These are phyloP conservation scores for Syzygium syzygioides DNA, from an alignment of 441 rosid genomes.

Conservation along the genomic window DNA sequence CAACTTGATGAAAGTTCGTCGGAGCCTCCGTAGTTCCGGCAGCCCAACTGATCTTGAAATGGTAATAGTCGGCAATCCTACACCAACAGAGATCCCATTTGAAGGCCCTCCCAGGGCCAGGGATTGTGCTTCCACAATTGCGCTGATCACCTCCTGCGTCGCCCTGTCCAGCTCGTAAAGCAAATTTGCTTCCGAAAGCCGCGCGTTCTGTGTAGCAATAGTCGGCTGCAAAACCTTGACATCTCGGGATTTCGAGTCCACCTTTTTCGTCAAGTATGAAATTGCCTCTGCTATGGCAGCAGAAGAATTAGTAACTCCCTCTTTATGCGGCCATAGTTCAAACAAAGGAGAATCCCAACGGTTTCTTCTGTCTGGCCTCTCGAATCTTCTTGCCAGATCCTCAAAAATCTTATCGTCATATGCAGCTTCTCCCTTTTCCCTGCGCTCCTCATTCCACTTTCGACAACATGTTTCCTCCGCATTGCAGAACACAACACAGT, in stretches of 20 bases:
- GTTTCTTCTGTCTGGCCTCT: constrained; percentile 82
- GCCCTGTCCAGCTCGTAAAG: constrained; percentile 82
- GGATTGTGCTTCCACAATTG: constrained; percentile 69
- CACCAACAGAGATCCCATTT: constrained; percentile 52
- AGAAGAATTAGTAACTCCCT: constrained; percentile 52
- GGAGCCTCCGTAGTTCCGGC: constrained; percentile 78
- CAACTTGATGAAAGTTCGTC: constrained; percentile 78
- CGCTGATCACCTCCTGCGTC: constrained; percentile 73
- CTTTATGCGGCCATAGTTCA: constrained; percentile 56
- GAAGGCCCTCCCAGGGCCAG: constrained; percentile 68
- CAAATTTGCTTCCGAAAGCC: constrained; percentile 77
- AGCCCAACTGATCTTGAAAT: constrained; percentile 66
- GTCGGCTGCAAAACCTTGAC: constrained; percentile 85
- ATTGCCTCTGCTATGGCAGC: constrained; percentile 64
- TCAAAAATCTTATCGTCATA: constrained; percentile 64
- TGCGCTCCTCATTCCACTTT: constrained; percentile 72
- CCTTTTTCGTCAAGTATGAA: constrained; percentile 67
- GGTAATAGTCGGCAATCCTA: constrained; percentile 49
- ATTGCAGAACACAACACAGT: constrained; percentile 73
- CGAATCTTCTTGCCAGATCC: constrained; percentile 77
- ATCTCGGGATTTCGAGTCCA: constrained; percentile 62
- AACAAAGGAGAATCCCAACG: constrained; percentile 97
- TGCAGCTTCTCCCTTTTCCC: constrained; percentile 48
- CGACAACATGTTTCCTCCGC: constrained; percentile 55
- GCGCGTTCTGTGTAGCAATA: constrained; percentile 66